Evolutionary conservation across 192 early-diverging fungal genomes (phyloP), one percentile per base, ranked within the genome.

Genomic region (Chytriomyces sp.): DNA sequence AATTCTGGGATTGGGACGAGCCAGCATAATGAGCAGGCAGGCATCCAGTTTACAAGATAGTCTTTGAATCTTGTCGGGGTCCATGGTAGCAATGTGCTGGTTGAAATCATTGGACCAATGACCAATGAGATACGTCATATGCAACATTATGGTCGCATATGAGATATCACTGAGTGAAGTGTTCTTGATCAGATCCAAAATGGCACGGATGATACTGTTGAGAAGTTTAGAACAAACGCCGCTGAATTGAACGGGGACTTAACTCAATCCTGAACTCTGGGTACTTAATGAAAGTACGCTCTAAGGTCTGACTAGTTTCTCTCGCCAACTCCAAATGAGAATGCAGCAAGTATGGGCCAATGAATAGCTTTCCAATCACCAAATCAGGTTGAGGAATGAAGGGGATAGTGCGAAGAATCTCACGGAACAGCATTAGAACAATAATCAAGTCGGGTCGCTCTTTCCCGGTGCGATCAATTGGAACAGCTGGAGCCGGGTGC

Each of bases 1-100:
- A 56, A 82, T 82, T 28, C 81, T 63, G 12, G 81, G 66, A 55
- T 78, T 83, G 30, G 80, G 78, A 10, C 78, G 64, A 2, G 80
- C 72, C 55, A 84, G 57, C 73, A 84, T 72, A 5, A 84, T 62
- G 6, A 84, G 36, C 52, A 80, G 75, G 34, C 58, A 61, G 14
- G 74, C 83, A 66, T 84, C 83, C 4, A 84, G 59, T 63, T 84
- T 84, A 64, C 83, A 84, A 12, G 83, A 84, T 37, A 84, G 71
- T 26, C 81, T 40, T 33, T 78, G 62, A 25, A 82, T 52, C 22
- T 59, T 41, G 31, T 84, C 81, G 3, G 49, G 54, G 61, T 84
- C 75, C 4, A 78, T 34, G n/a, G 30, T 19, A 12, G 53, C 33
- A 39, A 17, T n/a, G 32, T 62, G 53, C 6, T 41, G 26, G 22